Percentiles rank a stretch among this genome's conserved stretches.
phyloP scores from a whole-genome alignment of 345 rosid genomes.

The Passiflora organensis region DNA sequence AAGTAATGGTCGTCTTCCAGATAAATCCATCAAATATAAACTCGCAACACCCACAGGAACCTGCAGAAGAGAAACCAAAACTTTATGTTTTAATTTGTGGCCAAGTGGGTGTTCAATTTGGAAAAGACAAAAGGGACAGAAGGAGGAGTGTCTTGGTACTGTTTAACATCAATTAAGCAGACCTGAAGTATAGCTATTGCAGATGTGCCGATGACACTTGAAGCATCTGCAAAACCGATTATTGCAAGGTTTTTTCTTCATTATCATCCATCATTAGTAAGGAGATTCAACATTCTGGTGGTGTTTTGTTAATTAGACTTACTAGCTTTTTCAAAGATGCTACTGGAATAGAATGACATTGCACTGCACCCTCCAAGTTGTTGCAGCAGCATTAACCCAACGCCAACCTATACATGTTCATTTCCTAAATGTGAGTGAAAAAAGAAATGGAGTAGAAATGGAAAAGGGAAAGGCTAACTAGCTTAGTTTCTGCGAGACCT shows the following conservation, averaged over 20 bases:
- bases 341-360: slow-evolving; percentile 37
- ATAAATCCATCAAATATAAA: slow-evolving; percentile 35
- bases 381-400: slow-evolving; percentile 47
- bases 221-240: slow-evolving; percentile 21
- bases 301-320: neutral
- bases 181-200: slow-evolving; percentile 33
- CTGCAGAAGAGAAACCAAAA: slow-evolving; percentile 12
- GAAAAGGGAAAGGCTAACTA: neutral
- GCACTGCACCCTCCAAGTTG: slow-evolving; percentile 47
- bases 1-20: slow-evolving; percentile 46
- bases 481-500: neutral
- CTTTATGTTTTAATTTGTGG: neutral
- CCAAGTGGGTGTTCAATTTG: neutral
- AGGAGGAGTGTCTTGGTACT: no score
- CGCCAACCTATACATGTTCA: slow-evolving; percentile 37
- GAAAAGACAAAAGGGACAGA: neutral
- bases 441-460: neutral
- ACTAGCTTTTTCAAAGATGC: slow-evolving; percentile 50
- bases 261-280: no score
- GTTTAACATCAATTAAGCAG: no score
- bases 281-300: neutral
- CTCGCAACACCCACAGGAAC: slow-evolving; percentile 21
- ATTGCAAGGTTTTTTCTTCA: neutral
- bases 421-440: neutral
- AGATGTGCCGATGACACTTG: slow-evolving; percentile 30